Evolutionary conservation across 2,329 filamentous ascomycete species (phyloP).

Genomic region (Ceratocystis alfenasii): DNA sequence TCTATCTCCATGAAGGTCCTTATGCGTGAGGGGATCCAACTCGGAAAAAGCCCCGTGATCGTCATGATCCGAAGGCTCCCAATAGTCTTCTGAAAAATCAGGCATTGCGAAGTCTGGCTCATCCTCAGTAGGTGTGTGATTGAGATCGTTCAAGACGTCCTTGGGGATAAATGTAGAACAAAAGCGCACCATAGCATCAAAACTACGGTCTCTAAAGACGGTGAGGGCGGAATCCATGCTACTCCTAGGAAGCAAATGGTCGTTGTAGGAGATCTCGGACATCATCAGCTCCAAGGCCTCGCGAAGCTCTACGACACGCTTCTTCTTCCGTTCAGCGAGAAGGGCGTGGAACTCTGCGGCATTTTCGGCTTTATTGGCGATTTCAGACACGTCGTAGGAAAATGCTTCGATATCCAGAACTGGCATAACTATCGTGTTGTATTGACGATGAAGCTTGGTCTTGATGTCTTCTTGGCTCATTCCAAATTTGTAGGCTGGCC

Average conservation of each 20-base stretch:
- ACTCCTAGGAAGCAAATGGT: neutral
- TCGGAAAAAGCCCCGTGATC: neutral
- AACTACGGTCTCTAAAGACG: conserved; percentile 4
- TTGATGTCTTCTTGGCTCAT: neutral
- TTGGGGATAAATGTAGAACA: conserved; percentile 1
- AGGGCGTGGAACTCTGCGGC: neutral
- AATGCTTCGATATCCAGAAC: conserved; percentile 3
- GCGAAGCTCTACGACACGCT: neutral
- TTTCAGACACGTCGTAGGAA: conserved; percentile 3
- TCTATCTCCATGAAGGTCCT: neutral
- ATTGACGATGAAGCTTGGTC: neutral
- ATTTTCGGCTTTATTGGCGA: neutral
- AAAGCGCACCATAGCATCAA: conserved; percentile 5
- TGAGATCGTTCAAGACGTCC: neutral
- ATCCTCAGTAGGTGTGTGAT: neutral
- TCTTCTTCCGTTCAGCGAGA: conserved; percentile 3
- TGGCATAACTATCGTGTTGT: conserved; percentile 4
- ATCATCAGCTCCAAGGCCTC: conserved; percentile 5
- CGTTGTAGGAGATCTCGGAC: neutral
- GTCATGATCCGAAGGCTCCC: neutral
- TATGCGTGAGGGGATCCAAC: neutral
- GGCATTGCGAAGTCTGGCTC: neutral
- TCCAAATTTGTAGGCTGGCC: neutral
- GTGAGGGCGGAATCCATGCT: conserved; percentile 7
- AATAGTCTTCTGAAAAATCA: neutral